phyloP scores from a whole-genome alignment of 352 stramenopile genomes.

The Globisporangium spinosum region DNA sequence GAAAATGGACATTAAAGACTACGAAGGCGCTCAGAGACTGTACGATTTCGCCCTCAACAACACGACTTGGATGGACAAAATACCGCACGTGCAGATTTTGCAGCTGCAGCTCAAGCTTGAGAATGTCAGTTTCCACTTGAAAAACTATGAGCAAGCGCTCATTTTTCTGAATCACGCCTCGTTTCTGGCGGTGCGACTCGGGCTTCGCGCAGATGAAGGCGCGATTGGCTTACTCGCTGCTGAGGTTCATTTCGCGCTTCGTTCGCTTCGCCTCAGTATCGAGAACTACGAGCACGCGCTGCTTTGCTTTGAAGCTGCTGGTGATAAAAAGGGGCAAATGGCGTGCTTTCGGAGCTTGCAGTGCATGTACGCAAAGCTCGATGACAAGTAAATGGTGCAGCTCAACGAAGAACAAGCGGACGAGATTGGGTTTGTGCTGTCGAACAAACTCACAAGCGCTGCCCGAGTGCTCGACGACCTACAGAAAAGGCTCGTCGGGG shows the following conservation, averaged over 20 bases:
- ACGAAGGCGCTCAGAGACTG: constrained; percentile 32
- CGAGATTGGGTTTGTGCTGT: constrained; percentile 60
- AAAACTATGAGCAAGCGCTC: constrained; percentile 51
- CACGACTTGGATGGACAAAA: constrained; percentile 34
- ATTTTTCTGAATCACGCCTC: constrained; percentile 42
- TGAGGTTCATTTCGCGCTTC: constrained; percentile 34
- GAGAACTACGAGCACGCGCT: constrained; percentile 55
- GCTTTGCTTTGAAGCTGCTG: constrained; percentile 43
- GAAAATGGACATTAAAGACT: constrained; percentile 55
- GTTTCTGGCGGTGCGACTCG: constrained; percentile 32
- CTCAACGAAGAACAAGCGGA: constrained; percentile 49
- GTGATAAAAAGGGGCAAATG: constrained; percentile 42
- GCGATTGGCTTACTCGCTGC: constrained; percentile 29
- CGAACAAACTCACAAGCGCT: constrained; percentile 41
- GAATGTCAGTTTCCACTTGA: constrained; percentile 28
- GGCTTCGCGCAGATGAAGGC: constrained; percentile 33
- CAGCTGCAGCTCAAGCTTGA: constrained; percentile 41
- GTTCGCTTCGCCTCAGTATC: constrained; percentile 43
- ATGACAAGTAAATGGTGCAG: constrained; percentile 47
- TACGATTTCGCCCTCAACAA: constrained; percentile 45
- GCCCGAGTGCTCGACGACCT: constrained; percentile 38
- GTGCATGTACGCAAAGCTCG: constrained; percentile 36
- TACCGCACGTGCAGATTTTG: constrained; percentile 27
- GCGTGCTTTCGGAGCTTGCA: constrained; percentile 59
- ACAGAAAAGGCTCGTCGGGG: constrained; percentile 54